Conservation (phyloP, 2,329 filamentous ascomycete genomes). For the Diplodia corticola region DNA sequence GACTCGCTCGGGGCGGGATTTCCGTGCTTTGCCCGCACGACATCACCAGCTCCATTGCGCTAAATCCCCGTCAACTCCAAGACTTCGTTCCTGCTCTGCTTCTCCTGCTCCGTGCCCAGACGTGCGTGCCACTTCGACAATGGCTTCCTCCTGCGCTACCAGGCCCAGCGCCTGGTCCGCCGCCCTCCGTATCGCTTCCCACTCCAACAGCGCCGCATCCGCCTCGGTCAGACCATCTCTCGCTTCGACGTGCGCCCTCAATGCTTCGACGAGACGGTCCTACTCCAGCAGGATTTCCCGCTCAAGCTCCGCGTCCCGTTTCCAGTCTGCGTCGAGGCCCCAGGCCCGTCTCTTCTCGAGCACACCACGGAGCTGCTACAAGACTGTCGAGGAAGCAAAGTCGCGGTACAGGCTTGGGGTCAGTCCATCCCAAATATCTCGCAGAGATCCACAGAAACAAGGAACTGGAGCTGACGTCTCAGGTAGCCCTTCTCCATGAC, state of each 20-base stretch:
- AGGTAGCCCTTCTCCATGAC: conserved; percentile 87
- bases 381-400: conserved; percentile 24
- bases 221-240: conserved; percentile 1
- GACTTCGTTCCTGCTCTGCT: neutral
- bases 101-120: neutral
- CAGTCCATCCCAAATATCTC: neutral
- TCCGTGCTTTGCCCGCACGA: conserved; percentile 8
- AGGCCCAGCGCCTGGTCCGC: conserved; percentile 5
- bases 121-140: neutral
- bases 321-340: neutral
- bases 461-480: neutral
- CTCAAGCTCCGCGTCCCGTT: neutral
- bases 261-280: neutral
- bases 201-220: neutral
- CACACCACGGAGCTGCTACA: conserved; percentile 15
- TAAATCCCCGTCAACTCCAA: neutral
- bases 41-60: conserved; percentile 12
- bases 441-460: neutral
- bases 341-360: conserved; percentile 15
- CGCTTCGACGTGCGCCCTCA: neutral
- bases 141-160: neutral
- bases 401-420: conserved; percentile 23
- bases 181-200: conserved; percentile 12
- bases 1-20: conserved; percentile 8
- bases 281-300: neutral